phyloP scores from a whole-genome alignment of 2,329 filamentous ascomycete species.

The Decorospora gaudefroyi region DNA sequence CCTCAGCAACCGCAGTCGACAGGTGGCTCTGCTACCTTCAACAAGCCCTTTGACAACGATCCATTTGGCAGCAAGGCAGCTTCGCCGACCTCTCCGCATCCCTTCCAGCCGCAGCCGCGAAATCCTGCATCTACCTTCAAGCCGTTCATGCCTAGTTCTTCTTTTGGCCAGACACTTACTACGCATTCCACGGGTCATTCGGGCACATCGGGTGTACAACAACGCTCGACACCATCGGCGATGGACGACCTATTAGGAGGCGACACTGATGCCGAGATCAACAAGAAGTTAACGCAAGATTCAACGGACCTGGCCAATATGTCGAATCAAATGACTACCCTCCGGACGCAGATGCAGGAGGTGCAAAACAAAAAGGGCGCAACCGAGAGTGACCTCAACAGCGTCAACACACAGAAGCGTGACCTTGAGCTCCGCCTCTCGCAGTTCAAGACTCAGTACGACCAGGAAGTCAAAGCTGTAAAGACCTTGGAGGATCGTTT shows the following conservation, averaged over 20 bases:
- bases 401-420: constrained; percentile 82
- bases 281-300: constrained; percentile 84
- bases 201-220: constrained; percentile 50
- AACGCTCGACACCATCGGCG: constrained; percentile 52
- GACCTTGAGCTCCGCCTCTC: constrained; percentile 88
- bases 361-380: constrained; percentile 79
- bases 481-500: constrained; percentile 84
- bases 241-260: constrained; percentile 82
- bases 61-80: constrained; percentile 63
- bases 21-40: constrained; percentile 65
- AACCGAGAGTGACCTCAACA: constrained; percentile 80
- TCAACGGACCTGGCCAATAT: constrained; percentile 92
- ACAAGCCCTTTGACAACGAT: constrained; percentile 58
- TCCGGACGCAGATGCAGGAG: constrained; percentile 93
- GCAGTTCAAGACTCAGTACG: constrained; percentile 85
- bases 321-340: constrained; percentile 89
- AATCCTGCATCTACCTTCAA: constrained; percentile 68
- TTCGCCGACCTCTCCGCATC: constrained; percentile 58
- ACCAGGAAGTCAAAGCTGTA: constrained; percentile 88
- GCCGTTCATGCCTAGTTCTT: constrained; percentile 88
- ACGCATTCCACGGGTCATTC: constrained; percentile 74
- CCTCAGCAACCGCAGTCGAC: constrained; percentile 68
- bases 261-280: constrained; percentile 85
- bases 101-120: constrained; percentile 54
- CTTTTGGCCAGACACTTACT: constrained; percentile 83